These are phyloP conservation scores for Trichoderma harzianum DNA, from an alignment of 2,329 filamentous ascomycete genomes.

Conservation along the genomic window DNA sequence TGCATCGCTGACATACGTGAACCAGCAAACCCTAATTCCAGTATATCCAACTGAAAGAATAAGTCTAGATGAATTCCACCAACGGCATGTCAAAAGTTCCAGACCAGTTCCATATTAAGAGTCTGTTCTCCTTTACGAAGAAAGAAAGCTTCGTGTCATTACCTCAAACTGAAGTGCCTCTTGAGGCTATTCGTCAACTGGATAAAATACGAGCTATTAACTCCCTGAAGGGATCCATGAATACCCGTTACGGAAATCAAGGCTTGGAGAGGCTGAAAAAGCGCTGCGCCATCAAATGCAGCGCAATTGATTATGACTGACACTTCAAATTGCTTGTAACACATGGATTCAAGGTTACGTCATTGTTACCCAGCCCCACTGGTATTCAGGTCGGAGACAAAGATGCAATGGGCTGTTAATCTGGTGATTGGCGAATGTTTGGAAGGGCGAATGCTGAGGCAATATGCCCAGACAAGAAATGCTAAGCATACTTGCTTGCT, in stretches of 20 bases:
- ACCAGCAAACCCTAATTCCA: too few relatives aligned
- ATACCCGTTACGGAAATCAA: background rate
- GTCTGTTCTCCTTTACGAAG: background rate
- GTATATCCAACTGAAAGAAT: background rate
- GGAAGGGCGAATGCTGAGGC: background rate
- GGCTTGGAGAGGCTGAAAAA: background rate
- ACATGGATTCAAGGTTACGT: background rate
- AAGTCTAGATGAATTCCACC: background rate
- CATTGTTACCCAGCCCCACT: constrained; percentile 1
- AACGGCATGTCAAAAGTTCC: background rate
- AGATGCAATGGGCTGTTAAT: background rate
- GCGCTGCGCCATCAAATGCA: background rate
- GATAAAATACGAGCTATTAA: background rate
- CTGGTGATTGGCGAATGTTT: background rate
- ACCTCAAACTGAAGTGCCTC: background rate
- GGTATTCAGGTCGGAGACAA: background rate
- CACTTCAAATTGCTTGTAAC: background rate
- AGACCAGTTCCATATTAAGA: background rate
- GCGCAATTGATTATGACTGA: background rate
- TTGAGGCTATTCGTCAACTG: background rate
- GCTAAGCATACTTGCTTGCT: background rate
- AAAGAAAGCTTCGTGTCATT: background rate
- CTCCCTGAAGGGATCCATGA: background rate
- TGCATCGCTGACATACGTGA: background rate
- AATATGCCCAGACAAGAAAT: background rate